Percentiles rank a stretch among this genome's conserved stretches.
These are phyloP conservation scores for Lodderomyces pseudojiufengensis DNA, from an alignment of 1,139 yeast species.

Conservation along the genomic window DNA sequence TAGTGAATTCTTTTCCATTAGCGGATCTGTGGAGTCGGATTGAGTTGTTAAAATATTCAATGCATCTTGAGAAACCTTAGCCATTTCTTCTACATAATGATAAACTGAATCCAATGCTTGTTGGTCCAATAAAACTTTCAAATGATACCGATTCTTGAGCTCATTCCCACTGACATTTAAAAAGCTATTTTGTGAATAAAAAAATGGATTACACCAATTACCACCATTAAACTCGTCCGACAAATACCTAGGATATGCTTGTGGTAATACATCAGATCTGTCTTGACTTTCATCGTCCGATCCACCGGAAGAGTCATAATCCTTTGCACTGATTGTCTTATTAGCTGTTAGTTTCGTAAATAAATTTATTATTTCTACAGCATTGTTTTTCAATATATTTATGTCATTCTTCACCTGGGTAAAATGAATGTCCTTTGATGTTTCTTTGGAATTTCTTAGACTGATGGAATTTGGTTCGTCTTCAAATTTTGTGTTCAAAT, in stretches of 20 bases:
- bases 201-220: constrained; percentile 69
- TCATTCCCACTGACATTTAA: constrained; percentile 47
- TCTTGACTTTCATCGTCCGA: constrained; percentile 35
- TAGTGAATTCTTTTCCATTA: constrained; percentile 50
- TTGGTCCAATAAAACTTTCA: constrained; percentile 49
- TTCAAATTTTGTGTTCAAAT: no score
- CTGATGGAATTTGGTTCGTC: constrained; percentile 30
- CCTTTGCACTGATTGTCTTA: constrained; percentile 30
- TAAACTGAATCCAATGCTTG: constrained; percentile 41
- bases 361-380: constrained; percentile 26
- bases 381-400: constrained; percentile 28
- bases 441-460: no score
- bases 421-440: no score
- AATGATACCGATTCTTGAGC: constrained; percentile 39
- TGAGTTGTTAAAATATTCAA: constrained; percentile 29
- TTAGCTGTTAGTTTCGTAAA: constrained; percentile 31
- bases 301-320: constrained; percentile 40
- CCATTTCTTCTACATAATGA: constrained; percentile 35
- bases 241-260: constrained; percentile 64
- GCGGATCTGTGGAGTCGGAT: constrained; percentile 31
- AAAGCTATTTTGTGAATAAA: constrained; percentile 36
- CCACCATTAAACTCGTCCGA: constrained; percentile 68
- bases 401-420: constrained; percentile 21
- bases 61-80: constrained; percentile 37
- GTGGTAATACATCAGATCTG: constrained; percentile 48